Evolutionary conservation across 2,329 filamentous ascomycete genomes (phyloP).

Genomic region (Alternaria burnsii): DNA sequence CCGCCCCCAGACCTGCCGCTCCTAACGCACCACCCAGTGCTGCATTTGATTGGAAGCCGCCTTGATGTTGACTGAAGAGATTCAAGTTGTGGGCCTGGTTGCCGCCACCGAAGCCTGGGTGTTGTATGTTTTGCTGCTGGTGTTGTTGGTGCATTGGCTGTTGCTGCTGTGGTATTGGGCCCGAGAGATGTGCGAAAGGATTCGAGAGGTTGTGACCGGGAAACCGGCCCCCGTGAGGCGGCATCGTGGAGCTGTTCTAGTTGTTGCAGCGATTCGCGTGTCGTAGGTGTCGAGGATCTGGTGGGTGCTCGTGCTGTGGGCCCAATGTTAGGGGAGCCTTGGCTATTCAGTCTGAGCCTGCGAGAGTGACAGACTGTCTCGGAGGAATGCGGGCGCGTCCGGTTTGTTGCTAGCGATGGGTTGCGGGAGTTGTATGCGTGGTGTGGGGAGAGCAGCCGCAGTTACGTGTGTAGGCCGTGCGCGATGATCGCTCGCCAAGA

Average conservation of each 20-base stretch:
- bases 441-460: slow-evolving; percentile 13
- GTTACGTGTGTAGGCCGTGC: slow-evolving; percentile 15
- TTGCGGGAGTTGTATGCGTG: slow-evolving; percentile 7
- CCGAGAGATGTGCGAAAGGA: slow-evolving; percentile 65
- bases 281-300: neutral
- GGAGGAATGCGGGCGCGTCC: neutral
- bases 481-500: slow-evolving; percentile 24
- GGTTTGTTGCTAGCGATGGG: slow-evolving; percentile 4
- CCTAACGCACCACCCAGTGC: slow-evolving; percentile 63
- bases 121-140: slow-evolving; percentile 67
- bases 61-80: slow-evolving; percentile 56
- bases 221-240: slow-evolving; percentile 67
- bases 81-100: slow-evolving; percentile 69
- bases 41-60: slow-evolving; percentile 60
- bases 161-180: slow-evolving; percentile 47
- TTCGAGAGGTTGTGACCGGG: slow-evolving; percentile 66
- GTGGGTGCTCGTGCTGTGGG: neutral
- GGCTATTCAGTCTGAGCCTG: neutral
- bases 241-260: slow-evolving; percentile 56
- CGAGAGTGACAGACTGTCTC: neutral
- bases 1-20: slow-evolving; percentile 66
- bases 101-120: slow-evolving; percentile 69
- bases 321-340: neutral
- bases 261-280: slow-evolving; percentile 29
- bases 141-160: slow-evolving; percentile 57